Conservation (phyloP, 2,329 filamentous ascomycete genomes). For the Dryadomyces sulphureus region DNA sequence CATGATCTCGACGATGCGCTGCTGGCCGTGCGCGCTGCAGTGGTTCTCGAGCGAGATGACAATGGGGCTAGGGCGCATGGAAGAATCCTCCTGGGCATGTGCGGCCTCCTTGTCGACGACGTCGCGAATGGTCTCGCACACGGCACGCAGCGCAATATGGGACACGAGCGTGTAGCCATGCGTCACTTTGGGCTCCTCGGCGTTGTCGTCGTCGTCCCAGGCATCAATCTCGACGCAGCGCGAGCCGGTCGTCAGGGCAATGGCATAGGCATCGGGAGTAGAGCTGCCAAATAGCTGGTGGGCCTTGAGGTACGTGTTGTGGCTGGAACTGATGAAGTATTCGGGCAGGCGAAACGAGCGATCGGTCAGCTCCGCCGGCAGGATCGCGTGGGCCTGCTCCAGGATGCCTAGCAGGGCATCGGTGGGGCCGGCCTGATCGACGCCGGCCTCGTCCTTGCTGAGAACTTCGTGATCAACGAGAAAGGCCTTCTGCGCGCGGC, state of each 20-base stretch:
- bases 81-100: conserved; percentile 27
- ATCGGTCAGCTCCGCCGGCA: conserved; percentile 39
- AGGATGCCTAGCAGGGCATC: conserved; percentile 34
- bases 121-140: conserved; percentile 30
- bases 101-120: conserved; percentile 38
- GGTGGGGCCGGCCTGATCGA: conserved; percentile 25
- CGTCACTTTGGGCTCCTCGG: conserved; percentile 46
- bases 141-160: conserved; percentile 14
- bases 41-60: conserved; percentile 29
- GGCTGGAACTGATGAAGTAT: conserved; percentile 59
- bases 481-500: conserved; percentile 40
- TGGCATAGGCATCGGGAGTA: conserved; percentile 47
- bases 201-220: conserved; percentile 20
- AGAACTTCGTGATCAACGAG: conserved; percentile 38
- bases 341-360: conserved; percentile 47
- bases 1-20: conserved; percentile 46
- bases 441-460: conserved; percentile 28
- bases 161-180: conserved; percentile 27
- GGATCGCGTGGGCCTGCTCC: conserved; percentile 39
- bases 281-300: conserved; percentile 54
- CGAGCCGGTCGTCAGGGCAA: conserved; percentile 45
- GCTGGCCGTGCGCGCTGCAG: conserved; percentile 33
- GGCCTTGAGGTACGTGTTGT: conserved; percentile 59
- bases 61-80: conserved; percentile 32
- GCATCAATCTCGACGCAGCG: conserved; percentile 44